These are phyloP conservation scores for Elasticomyces elasticus DNA, from an alignment of 495 filamentous ascomycete genomes.

Conservation along the genomic window DNA sequence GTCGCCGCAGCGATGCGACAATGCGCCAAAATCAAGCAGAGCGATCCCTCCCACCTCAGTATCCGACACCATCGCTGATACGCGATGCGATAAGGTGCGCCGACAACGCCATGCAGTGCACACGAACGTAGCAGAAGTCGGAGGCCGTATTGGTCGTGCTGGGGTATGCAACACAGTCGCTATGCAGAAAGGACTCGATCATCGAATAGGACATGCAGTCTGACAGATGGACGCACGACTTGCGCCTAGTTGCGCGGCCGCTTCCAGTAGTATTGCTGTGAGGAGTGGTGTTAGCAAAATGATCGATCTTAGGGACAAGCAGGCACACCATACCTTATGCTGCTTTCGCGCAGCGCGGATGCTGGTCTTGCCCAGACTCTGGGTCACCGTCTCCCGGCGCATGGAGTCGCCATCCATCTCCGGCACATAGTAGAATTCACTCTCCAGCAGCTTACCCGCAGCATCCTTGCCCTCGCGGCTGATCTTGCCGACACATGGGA, in stretches of 20 bases:
- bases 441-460: conserved; percentile 85
- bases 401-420: conserved; percentile 75
- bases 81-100: background rate
- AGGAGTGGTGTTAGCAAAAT: conserved; percentile 3
- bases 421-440: conserved; percentile 95
- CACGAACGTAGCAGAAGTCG: background rate
- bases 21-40: background rate
- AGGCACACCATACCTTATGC: conserved; percentile 64
- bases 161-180: conserved; percentile 2
- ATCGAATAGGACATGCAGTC: background rate
- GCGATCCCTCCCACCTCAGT: background rate
- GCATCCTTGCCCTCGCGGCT: conserved; percentile 89
- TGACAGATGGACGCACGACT: background rate
- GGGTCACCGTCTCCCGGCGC: conserved; percentile 71
- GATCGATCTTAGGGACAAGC: background rate
- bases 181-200: conserved; percentile 3
- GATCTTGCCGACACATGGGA: conserved; percentile 76
- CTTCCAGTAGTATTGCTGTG: conserved; percentile 39
- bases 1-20: background rate
- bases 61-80: background rate
- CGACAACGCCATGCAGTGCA: background rate
- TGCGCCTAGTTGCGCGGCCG: conserved; percentile 24
- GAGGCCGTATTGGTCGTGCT: background rate
- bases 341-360: conserved; percentile 81
- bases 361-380: conserved; percentile 76